Base-by-base conservation (phyloP, 2,329 filamentous ascomycete genomes). In the Neophaeococcomyces aloes region DNA sequence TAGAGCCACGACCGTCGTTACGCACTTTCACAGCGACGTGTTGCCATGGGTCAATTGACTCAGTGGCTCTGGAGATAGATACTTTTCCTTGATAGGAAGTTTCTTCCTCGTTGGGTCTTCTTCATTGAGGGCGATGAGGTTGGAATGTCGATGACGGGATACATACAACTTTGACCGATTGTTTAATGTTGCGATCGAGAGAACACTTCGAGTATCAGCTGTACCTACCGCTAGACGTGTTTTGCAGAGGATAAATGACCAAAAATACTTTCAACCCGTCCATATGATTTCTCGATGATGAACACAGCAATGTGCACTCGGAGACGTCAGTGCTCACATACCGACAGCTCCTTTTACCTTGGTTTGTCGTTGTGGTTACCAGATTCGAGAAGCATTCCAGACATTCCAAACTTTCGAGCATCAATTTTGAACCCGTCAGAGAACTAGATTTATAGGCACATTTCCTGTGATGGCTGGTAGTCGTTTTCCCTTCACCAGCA, bases 81-180 rank as follows among this genome's bases (percentile, higher is more conserved):
- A 36, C 49, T 61, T 44, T 48, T 47, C 70, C 71, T 71, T 65
- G 64, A 68, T 77, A 82, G 79, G 78, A 82, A 83, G 76, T 80
- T 77, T 71, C 67, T 66, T 69, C 70, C 70, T 72, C 77, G 76
- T 74, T 74, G 76, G 66, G 76, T 81, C 74, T 67, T 78, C 77
- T 82, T 78, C 51, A 73, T 59, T 80, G 78, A 79, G 72, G 76
- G 76, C 78, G 75, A 80, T 78, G 77, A 70, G 75, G 66, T 67
- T 65, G 65, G 70, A 75, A 80, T 81, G 79, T 80, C 78, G 76
- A 80, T 48, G 74, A 80, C 70, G 75, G 78, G 78, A 78, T 65
- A 78, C 74, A 53, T 44, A 43, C 32, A 30, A 29, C 46, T 30
- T 30, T 25, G 21, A 14, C 19, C n/a, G 7, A 38, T 15, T 5